phyloP scores from a whole-genome alignment of 1,284 basidiomycete genomes.

The Sporisorium reilianum region DNA sequence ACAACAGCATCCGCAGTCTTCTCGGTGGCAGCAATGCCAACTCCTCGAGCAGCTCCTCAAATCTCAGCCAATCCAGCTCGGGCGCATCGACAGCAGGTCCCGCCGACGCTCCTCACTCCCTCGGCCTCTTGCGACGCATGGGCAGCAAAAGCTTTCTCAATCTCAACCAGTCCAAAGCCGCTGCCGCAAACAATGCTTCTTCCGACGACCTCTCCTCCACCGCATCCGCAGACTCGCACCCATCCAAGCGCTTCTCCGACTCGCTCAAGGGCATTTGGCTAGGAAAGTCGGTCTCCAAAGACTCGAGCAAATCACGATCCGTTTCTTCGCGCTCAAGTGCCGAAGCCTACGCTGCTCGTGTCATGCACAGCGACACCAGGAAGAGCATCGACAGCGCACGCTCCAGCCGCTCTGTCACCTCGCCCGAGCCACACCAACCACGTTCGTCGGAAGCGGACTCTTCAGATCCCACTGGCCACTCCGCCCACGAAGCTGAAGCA shows the following conservation, averaged over 20 bases:
- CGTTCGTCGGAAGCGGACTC: constrained; percentile 24
- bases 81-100: constrained; percentile 3
- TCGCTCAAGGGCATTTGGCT: constrained; percentile 40
- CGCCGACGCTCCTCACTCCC: constrained; percentile 9
- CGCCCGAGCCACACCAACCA: constrained; percentile 16
- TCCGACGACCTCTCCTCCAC: constrained; percentile 31
- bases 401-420: constrained; percentile 19
- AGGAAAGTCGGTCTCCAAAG: constrained; percentile 30
- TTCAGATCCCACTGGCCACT: background rate
- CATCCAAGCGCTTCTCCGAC: constrained; percentile 36
- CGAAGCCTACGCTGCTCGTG: constrained; percentile 17
- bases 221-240: constrained; percentile 26
- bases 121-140: constrained; percentile 43
- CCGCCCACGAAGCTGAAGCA: constrained; percentile 12
- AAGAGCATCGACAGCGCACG: constrained; percentile 39
- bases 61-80: background rate
- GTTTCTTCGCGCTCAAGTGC: constrained; percentile 29
- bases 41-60: constrained; percentile 9
- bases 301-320: constrained; percentile 15
- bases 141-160: constrained; percentile 51
- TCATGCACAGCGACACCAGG: constrained; percentile 24
- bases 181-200: constrained; percentile 15
- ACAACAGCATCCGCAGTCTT: constrained; percentile 44
- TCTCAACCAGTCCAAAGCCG: constrained; percentile 25
- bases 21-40: constrained; percentile 17